Base-by-base conservation (phyloP, 2,329 filamentous ascomycete genomes). In the Fusarium irregulare region DNA sequence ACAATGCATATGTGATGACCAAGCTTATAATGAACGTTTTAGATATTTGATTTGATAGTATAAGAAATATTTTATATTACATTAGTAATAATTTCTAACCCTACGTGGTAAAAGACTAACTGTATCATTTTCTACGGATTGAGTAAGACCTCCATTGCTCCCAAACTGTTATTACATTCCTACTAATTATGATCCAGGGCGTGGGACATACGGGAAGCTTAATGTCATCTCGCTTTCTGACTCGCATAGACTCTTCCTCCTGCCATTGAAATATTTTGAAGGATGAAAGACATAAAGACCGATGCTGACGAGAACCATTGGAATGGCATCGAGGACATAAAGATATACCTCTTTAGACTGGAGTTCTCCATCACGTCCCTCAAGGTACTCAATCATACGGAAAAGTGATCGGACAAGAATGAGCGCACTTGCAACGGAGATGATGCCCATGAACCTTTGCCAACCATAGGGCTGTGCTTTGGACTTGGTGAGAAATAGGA, bases 361-460 rank as follows among this genome's bases (percentile, higher is more conserved):
- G 2, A 60, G 10, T 9, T 47, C 42, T 7, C 30, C 41, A 7
- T 56, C 16, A 7, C 20, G 50, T 11, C 56, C 56, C 18, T 40
- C 41, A 25, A 46, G 6, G 20, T 47, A 60, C 20, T 60, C 56
- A 7, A 37, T 27, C 50, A 55, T 60, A 4, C 49, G 49, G 16
- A 56, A 60, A 4, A 60, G 9, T 2, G 56, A 60, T 21, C 49
- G 49, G 4, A 60, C 16, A 7, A 60, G 50, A 12, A 60, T 56
- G 2, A 60, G 49, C 4, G 18, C n/a, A 16, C 56, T 60, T 18
- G 56, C 23, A 7, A 34, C 16, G 5, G 28, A 60, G 14, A 60
- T 56, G 1, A 56, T 50, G 1, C 28, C 40, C 32, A 60, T 40
- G n/a, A 56, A 56, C 4, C 7, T 56, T 21, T 56, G 41, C 56